Evolutionary conservation across 352 stramenopile genomes (phyloP).

Genomic region (Phytophthora nicotianae): DNA sequence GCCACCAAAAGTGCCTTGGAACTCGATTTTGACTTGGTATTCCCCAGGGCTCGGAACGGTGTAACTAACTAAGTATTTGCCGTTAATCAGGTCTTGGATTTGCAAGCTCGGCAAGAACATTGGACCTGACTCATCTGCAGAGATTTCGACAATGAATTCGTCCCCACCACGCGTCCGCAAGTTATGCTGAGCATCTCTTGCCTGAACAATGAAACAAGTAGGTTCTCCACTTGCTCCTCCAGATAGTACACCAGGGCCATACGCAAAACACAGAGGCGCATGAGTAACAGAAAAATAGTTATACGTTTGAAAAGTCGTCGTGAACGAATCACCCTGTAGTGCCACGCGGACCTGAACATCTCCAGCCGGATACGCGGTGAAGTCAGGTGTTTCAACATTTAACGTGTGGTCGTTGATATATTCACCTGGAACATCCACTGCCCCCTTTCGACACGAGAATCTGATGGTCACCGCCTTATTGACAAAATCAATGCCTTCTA

Average conservation of each 20-base stretch:
- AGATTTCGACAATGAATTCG: conserved; percentile 87
- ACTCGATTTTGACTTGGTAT: conserved; percentile 90
- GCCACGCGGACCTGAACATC: conserved; percentile 90
- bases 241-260: conserved; percentile 91
- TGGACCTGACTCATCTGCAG: conserved; percentile 48
- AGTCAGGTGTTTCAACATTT: conserved; percentile 90
- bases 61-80: conserved; percentile 95
- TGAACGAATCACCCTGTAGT: conserved; percentile 94
- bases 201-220: conserved; percentile 86
- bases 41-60: conserved; percentile 78
- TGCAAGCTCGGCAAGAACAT: conserved; percentile 62
- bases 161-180: conserved; percentile 93
- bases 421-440: conserved; percentile 88
- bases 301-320: conserved; percentile 93
- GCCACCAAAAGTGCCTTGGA: conserved; percentile 93
- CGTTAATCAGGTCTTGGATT: conserved; percentile 90
- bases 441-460: conserved; percentile 92
- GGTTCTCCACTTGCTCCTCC: conserved; percentile 79
- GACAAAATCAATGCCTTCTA: conserved; percentile 94
- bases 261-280: conserved; percentile 90
- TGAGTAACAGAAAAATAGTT: conserved; percentile 94
- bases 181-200: conserved; percentile 76
- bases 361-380: conserved; percentile 87
- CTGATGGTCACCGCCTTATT: conserved; percentile 81
- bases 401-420: conserved; percentile 92